Evolutionary conservation across 2,329 filamentous ascomycete species (phyloP), one percentile per base, ranked within the genome.

Genomic region (Neofusicoccum kwambonambiense): DNA sequence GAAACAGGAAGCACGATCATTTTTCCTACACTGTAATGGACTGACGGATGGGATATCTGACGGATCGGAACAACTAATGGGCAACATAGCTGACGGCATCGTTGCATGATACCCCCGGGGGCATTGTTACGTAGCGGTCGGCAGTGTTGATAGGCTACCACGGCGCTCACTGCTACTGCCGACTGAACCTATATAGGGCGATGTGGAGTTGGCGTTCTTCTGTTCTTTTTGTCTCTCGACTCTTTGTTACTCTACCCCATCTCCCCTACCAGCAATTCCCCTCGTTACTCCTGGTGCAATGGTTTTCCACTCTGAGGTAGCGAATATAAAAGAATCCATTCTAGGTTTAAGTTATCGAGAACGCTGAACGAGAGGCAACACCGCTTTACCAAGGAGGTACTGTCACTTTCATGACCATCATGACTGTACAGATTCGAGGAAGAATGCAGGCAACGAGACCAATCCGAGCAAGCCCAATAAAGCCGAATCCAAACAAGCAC

Each of bases 91-190:
- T 44, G 54, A 22, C 3, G 39, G 15, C 54, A 57, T 57, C 19
- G 39, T 57, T 57, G 39, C 39, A 57, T 57, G 54, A 57, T 57
- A 57, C 54, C 54, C 52, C 39, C 13, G 54, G 39, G 22, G 19
- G 39, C 17, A 17, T 17, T 34, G 22, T 15, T 41, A 15, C 54
- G 12, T 42, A 34, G 5, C 17, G 12, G 13, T 7, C 15, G 22
- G 22, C 11, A 22, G 27, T 27, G 27, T 7, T 31, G 27, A 31
- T 31, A 5, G 27, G 27, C 27, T 31, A 31, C 27, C 6, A 7
- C 27, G 49, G 27, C 12, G 15, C 15, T n/a, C 13, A 7, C 13
- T 35, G 27, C 49, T 34, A 27, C 49, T 15, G 13, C 6, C 34
- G 22, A 12, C 49, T 13, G 7, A 11, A 35, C 12, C 12, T 34